Evolutionary conservation across 495 filamentous ascomycete genomes (phyloP), one percentile per base, ranked within the genome.

Genomic region (Daldinia loculata): DNA sequence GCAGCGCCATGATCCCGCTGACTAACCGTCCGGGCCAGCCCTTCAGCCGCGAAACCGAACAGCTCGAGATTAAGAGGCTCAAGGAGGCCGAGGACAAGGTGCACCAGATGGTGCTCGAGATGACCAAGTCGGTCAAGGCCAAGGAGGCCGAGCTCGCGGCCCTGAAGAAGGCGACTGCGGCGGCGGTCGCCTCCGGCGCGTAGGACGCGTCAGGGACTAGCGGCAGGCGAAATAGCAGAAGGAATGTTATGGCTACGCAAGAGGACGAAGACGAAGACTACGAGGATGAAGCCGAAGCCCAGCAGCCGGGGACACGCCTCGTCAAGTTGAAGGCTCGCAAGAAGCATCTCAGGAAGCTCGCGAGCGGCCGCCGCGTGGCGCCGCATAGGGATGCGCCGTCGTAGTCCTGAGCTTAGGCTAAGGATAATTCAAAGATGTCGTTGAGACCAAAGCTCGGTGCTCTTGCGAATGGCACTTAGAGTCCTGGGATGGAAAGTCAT

Each of bases 31-130:
- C 87, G 8, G 87, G 84, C 15, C 89, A 92, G 74, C 89, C 89
- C n/a, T 94, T 92, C 76, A 92, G 89, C 77, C 81, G 83, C 71
- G 88, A 91, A 77, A 90, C 89, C 57, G 93, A 97, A 80, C 84
- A 85, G 71, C 81, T 85, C 63, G 92, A 95, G 80, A 83, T 89
- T 26, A 89, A 89, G 82, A 89, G 88, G 32, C 87, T 97, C 50
- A 85, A 90, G 71, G 87, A 89, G 71, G 88, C 93, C 79, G 83
- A 88, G 67, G 87, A 84, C 70, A 89, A 91, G 76, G 89, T 93
- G 68, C 88, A 89, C 70, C 85, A 87, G 61, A 86, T 88, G 72
- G 80, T 89, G 41, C 75, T 82, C 55, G 87, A 89, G 76, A 84
- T 90, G 66, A 87, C 88, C 80, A 87, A 87, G 78, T 85, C 83